Evolutionary conservation across 331 rosid genomes (phyloP).

Genomic region (Stylosanthes scabra): DNA sequence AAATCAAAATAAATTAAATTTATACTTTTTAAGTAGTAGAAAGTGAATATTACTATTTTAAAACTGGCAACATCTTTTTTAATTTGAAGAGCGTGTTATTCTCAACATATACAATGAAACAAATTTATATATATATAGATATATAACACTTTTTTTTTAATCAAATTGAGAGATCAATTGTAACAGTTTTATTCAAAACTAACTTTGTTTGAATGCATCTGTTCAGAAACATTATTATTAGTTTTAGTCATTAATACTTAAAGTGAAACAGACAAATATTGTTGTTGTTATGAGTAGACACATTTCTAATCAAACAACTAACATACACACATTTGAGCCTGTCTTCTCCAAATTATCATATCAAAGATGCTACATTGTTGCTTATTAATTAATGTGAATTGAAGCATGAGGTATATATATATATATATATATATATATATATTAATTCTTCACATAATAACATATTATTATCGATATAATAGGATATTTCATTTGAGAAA

Average conservation of each 20-base stretch:
- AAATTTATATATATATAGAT: too few relatives aligned
- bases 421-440: background rate
- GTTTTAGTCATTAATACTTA: conserved; percentile 16
- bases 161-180: background rate
- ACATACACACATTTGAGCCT: background rate
- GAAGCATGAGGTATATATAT: background rate
- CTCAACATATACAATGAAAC: too few relatives aligned
- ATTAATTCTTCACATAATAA: conserved; percentile 10
- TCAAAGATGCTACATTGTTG: conserved; percentile 19
- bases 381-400: conserved; percentile 34
- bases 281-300: background rate
- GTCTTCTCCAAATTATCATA: conserved; percentile 17
- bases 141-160: too few relatives aligned
- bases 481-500: conserved; percentile 19
- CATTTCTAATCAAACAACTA: conserved; percentile 30
- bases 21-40: too few relatives aligned
- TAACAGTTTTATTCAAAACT: too few relatives aligned
- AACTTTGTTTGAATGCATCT: background rate
- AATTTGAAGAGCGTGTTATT: too few relatives aligned
- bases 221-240: background rate
- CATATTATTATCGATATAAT: too few relatives aligned
- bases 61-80: too few relatives aligned
- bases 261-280: conserved; percentile 27
- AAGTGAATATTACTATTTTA: too few relatives aligned
- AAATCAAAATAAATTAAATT: too few relatives aligned